Base-by-base conservation (phyloP, 73 alveolate genomes). In the Stentor roeselii region DNA sequence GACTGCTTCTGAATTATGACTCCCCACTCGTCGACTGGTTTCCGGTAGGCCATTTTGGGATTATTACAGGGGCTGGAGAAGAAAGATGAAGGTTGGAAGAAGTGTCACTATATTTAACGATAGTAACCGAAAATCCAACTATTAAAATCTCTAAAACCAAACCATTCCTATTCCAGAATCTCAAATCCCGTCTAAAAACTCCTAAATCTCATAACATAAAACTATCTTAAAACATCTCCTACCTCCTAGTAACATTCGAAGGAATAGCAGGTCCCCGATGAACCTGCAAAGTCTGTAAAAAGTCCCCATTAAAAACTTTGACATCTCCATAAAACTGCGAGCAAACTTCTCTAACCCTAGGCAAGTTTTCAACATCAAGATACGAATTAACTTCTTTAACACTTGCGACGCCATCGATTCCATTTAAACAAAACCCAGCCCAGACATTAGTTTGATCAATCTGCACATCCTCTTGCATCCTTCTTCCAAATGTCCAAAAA, bases 391-490 rank as follows among this genome's bases (percentile, higher is more conserved):
- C 30, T 50, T 50, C 30, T 50, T 50, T 6, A 6, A 50, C 6
- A 50, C 30, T 11, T 50, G 67, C 21, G 30, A 50, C 30, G 30
- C 67, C 67, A 50, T 11, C 6, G 21, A 50, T 50, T 21, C 67
- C 67, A 50, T 50, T 21, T 50, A 50, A 50, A 50, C 67, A 50
- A 50, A 50, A 50, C 67, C 67, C 67, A 11, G 67, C 67, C 67
- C 67, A 50, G 21, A 50, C 21, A 6, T 21, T 50, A 50, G 21
- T 11, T 50, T 50, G 30, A 50, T 50, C 21, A 11, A 11, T 50
- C 67, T 6, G 67, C 21, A 50, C 21, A 50, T 50, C 67, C 67
- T 21, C 6, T 21, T 11, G 6, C 6, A 50, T 11, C 67, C 67
- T 50, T 11, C 67, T 50, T 50, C 67, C 67, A 11, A 50, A 50